Conservation (phyloP, 2,329 filamentous ascomycete genomes). For the Curvularia lunata region DNA sequence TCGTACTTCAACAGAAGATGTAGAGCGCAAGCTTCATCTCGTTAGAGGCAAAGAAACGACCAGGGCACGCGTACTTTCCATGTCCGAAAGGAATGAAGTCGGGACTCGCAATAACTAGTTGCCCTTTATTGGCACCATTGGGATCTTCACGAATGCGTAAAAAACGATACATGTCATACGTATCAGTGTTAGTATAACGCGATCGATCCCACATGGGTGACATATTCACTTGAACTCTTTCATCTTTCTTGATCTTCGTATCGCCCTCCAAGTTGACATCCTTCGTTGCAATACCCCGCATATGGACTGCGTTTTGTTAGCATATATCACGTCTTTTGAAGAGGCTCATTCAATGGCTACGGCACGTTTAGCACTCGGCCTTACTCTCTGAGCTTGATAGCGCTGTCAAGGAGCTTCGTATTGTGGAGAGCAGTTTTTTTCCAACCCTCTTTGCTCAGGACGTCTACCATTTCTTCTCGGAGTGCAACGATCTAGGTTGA, state of each 20-base stretch:
- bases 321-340: too few relatives aligned
- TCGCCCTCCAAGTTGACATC: neutral
- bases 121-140: neutral
- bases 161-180: conserved; percentile 3
- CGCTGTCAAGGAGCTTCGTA: neutral
- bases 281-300: neutral
- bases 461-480: neutral
- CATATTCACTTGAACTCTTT: neutral
- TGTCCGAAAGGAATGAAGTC: neutral
- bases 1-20: conserved; percentile 27
- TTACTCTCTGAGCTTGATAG: neutral
- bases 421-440: neutral
- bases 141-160: neutral
- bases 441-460: neutral
- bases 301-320: neutral
- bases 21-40: neutral
- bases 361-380: neutral
- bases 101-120: neutral
- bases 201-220: neutral
- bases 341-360: neutral
- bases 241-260: neutral
- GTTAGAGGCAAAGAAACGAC: neutral
- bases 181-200: neutral
- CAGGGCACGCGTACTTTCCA: neutral
- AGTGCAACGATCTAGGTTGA: neutral